These are phyloP conservation scores for Bruguiera parviflora DNA, from an alignment of 345 rosid species.

Conservation along the genomic window DNA sequence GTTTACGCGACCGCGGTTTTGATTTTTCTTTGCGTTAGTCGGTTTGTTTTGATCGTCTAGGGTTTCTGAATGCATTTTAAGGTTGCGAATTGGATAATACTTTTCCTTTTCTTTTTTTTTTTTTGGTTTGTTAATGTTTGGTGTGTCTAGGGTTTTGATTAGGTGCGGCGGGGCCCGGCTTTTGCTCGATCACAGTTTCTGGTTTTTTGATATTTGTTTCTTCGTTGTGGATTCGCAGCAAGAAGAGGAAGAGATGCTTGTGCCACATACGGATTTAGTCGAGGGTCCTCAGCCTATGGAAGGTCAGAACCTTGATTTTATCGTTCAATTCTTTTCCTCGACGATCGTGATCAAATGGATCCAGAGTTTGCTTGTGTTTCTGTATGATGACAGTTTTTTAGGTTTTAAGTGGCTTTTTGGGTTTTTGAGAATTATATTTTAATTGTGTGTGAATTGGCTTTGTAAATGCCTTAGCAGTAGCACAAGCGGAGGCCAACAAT, in stretches of 20 bases:
- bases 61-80: not conserved
- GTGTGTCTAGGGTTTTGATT: slow-evolving; percentile 18
- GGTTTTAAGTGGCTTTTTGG: not conserved
- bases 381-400: not conserved
- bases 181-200: slow-evolving; percentile 10
- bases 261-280: slow-evolving; percentile 73
- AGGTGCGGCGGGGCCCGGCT: not conserved
- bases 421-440: not conserved
- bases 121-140: not conserved
- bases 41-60: slow-evolving; percentile 1
- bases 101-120: not conserved
- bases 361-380: not conserved
- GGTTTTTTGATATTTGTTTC: not conserved
- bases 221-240: slow-evolving; percentile 43
- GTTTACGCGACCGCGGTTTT: slow-evolving; percentile 3
- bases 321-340: not conserved
- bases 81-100: not conserved
- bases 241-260: slow-evolving; percentile 95
- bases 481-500: slow-evolving; percentile 51
- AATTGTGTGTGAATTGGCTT: not conserved
- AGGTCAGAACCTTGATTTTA: slow-evolving; percentile 35
- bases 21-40: slow-evolving; percentile 9
- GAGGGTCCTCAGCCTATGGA: slow-evolving; percentile 84
- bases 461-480: slow-evolving; percentile 30
- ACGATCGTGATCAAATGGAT: slow-evolving; percentile 13